These are phyloP conservation scores for Sporothrix luriei DNA, from an alignment of 2,329 filamentous ascomycete genomes.

Conservation along the genomic window DNA sequence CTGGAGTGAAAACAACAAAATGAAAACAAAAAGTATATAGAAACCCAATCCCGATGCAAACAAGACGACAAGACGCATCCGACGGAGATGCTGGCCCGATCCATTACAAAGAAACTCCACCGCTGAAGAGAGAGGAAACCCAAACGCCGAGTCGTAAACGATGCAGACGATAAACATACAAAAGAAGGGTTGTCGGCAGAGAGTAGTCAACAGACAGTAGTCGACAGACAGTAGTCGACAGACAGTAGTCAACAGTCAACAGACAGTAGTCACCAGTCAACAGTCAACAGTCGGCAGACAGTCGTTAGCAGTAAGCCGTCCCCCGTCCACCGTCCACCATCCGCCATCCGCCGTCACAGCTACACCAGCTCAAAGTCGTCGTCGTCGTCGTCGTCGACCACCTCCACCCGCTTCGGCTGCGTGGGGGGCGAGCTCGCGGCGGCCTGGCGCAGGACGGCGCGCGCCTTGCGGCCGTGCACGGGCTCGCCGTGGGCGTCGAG, in stretches of 20 bases:
- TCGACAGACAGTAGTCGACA: not conserved
- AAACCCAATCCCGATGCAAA: not conserved
- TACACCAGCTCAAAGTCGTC: slow-evolving; percentile 38
- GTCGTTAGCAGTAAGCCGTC: no score
- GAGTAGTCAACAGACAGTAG: not conserved
- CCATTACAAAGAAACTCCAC: slow-evolving; percentile 15
- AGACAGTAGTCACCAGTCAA: no score
- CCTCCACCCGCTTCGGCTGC: slow-evolving; percentile 8
- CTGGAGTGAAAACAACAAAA: not conserved
- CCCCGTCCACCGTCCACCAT: not conserved
- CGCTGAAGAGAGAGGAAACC: not conserved
- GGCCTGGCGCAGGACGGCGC: slow-evolving; percentile 46
- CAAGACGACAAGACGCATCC: not conserved
- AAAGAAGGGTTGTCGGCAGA: not conserved
- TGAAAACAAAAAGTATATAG: not conserved
- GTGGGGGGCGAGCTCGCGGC: slow-evolving; percentile 23
- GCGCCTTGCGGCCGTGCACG: slow-evolving; percentile 50
- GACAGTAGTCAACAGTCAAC: not conserved
- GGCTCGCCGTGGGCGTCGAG: slow-evolving; percentile 51
- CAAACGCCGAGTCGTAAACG: not conserved
- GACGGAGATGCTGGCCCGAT: slow-evolving; percentile 6
- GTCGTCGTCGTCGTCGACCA: slow-evolving; percentile 34
- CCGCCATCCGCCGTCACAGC: not conserved
- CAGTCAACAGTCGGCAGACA: not conserved
- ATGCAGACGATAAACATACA: not conserved